Conservation (phyloP, 176 grass and related monocot genomes). For the Thalia dealbata region DNA sequence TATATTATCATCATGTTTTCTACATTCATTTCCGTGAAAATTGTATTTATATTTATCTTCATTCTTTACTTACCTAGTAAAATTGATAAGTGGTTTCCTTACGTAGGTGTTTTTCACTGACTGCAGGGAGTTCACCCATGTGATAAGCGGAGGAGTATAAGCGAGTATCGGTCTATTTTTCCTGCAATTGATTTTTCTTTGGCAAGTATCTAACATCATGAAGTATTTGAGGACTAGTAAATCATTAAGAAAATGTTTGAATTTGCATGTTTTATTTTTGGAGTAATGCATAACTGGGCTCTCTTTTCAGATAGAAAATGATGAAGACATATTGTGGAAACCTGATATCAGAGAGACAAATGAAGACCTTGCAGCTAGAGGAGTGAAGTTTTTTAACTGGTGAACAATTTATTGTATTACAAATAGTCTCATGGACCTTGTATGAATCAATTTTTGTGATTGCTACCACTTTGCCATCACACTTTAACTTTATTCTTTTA, state of each 20-base stretch:
- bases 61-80: not conserved
- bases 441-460: not conserved
- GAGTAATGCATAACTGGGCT: not conserved
- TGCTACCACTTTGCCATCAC: not conserved
- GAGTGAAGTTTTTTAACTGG: conserved; percentile 81
- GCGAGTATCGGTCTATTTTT: conserved; percentile 58
- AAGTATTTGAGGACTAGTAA: not conserved
- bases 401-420: conserved; percentile 17
- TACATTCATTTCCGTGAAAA: not conserved
- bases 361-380: conserved; percentile 51
- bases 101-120: conserved; percentile 1
- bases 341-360: conserved; percentile 62
- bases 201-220: conserved; percentile 37
- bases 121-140: conserved; percentile 79
- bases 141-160: conserved; percentile 87
- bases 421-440: not conserved
- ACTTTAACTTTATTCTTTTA: not conserved
- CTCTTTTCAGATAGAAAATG: conserved; percentile 57
- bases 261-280: not conserved
- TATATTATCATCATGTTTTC: not conserved
- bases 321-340: conserved; percentile 80
- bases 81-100: not conserved
- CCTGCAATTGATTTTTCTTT: conserved; percentile 94
- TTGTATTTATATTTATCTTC: not conserved
- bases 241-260: not conserved